These are phyloP conservation scores for Asterophora parasitica DNA, from an alignment of 768 basidiomycete species.

Conservation along the genomic window DNA sequence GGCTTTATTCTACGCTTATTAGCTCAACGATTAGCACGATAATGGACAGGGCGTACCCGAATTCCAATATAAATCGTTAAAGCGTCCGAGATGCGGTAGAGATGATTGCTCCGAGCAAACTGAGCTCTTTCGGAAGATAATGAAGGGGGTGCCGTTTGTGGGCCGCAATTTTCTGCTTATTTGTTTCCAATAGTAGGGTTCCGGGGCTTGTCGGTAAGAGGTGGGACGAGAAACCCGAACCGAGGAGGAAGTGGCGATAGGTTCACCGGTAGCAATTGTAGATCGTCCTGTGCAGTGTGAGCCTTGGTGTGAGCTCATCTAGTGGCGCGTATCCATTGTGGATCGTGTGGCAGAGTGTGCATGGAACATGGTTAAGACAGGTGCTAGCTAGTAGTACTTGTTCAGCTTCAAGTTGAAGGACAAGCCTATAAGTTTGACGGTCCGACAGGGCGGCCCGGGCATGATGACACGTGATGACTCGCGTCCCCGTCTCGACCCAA, in stretches of 20 bases:
- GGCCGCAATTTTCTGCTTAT: conserved; percentile 27
- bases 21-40: not conserved
- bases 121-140: conserved; percentile 27
- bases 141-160: conserved; percentile 13
- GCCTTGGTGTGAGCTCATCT: too few species aligned
- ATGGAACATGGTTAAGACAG: too few species aligned
- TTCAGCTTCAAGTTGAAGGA: too few species aligned
- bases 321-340: too few species aligned
- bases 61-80: conserved; percentile 19
- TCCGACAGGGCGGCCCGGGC: too few species aligned
- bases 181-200: conserved; percentile 68
- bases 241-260: conserved; percentile 32
- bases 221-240: conserved; percentile 67
- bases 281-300: too few species aligned
- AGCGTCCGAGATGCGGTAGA: conserved; percentile 9
- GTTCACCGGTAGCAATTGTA: too few species aligned
- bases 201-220: conserved; percentile 66
- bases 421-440: too few species aligned
- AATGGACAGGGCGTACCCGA: conserved; percentile 15
- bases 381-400: too few species aligned
- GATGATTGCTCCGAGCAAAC: conserved; percentile 20
- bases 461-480: too few species aligned
- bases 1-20: conserved; percentile 35
- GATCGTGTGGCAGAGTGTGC: too few species aligned
- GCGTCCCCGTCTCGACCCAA: too few species aligned